Conservation (phyloP, 2,329 filamentous ascomycete genomes). For the Alternaria angustiovoidea region DNA sequence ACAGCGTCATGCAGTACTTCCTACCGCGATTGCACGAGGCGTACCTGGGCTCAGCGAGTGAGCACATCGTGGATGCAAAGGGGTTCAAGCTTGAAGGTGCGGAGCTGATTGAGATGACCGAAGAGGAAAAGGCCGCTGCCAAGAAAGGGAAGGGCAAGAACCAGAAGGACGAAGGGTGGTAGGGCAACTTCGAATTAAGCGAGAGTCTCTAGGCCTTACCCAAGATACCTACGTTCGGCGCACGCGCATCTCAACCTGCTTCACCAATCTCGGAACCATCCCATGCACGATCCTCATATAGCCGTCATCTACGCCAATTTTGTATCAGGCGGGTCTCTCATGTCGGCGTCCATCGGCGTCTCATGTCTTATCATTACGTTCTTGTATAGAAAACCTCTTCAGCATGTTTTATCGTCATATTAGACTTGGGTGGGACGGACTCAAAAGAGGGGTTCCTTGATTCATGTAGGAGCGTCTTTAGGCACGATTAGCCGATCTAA, state of each 20-base stretch:
- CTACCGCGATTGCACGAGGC: constrained; percentile 45
- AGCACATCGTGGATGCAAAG: constrained; percentile 48
- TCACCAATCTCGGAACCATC: not conserved
- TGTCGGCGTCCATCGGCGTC: not conserved
- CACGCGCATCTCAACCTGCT: not conserved
- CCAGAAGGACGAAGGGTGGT: constrained; percentile 49
- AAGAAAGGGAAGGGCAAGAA: constrained; percentile 37
- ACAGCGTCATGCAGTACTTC: constrained; percentile 50
- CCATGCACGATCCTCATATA: not conserved
- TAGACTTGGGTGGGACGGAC: not conserved
- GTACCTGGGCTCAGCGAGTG: constrained; percentile 36
- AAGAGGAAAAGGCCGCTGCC: constrained; percentile 39
- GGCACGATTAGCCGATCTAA: not conserved
- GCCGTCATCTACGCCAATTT: not conserved
- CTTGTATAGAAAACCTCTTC: not conserved
- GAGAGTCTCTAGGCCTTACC: not conserved
- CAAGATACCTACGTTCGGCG: not conserved
- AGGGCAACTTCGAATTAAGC: constrained; percentile 7
- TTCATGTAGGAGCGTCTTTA: not conserved
- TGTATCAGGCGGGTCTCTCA: not conserved
- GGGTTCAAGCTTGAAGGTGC: constrained; percentile 44
- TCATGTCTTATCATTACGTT: not conserved
- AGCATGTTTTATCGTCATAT: constrained; percentile 3
- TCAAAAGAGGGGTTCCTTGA: not conserved
- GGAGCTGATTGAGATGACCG: constrained; percentile 42